These are phyloP conservation scores for Acanthamoeba castellanii DNA, from an alignment of 208 protist species.

Conservation along the genomic window DNA sequence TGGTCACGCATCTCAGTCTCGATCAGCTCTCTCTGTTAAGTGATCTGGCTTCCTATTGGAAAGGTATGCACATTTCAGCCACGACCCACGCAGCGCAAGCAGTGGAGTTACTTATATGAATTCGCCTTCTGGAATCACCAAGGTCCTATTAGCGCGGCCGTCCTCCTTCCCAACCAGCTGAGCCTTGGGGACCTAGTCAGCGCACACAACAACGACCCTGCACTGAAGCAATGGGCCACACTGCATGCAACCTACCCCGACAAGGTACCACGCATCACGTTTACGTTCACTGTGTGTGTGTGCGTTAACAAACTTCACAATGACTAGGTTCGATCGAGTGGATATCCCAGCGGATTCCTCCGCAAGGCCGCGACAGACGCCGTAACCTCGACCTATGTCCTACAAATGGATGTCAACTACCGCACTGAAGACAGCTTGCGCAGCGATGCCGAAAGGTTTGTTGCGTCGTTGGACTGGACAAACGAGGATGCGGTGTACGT, in stretches of 20 bases:
- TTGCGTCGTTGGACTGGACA: background rate
- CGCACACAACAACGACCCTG: background rate
- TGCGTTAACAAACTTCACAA: background rate
- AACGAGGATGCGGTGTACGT: background rate
- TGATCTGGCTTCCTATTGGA: background rate
- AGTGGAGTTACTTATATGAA: background rate
- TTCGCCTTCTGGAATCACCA: background rate
- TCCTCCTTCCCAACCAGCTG: background rate
- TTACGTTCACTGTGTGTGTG: too few species aligned
- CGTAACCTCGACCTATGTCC: background rate
- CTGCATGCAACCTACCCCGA: background rate
- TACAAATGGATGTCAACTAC: background rate
- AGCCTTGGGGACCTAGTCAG: background rate
- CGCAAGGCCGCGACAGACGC: background rate
- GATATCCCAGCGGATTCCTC: background rate
- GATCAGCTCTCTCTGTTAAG: background rate
- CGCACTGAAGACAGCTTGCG: background rate
- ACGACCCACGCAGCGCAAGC: background rate
- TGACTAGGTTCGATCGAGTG: background rate
- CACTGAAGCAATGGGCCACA: background rate
- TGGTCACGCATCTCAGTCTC: background rate
- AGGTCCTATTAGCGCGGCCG: slow-evolving; percentile 12
- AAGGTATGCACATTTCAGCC: background rate
- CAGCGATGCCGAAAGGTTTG: background rate
- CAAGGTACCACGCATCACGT: background rate